Base-by-base conservation (phyloP, 768 basidiomycete genomes). In the Mycena albidolilacea region DNA sequence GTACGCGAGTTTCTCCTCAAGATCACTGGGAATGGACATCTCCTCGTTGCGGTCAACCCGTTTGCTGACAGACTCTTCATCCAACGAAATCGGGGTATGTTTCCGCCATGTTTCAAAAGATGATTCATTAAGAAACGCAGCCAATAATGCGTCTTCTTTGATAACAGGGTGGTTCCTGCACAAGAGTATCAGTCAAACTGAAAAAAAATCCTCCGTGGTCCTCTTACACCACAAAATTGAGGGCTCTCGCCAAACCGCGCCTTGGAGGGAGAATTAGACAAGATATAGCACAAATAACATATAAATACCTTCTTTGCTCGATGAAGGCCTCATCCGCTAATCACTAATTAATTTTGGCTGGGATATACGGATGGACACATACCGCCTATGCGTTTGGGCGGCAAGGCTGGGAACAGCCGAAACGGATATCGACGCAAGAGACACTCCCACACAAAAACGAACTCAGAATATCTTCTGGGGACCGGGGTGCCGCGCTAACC, bases 361-460 rank as follows among this genome's bases (percentile, higher is more conserved):
- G n/a, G 50, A 43, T 69, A 55, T 58, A 57, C 6, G 23, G 23
- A 43, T 58, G 17, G 30, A 41, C 30, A 86, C 95, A 85, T 77
- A 96, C 95, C 91, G 81, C 95, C 95, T 73, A 99, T 87, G 58
- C 96, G 90, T 82, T 99, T 99, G 0, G 98, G 98, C 17, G 98
- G 98, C 39, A 99, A 83, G 4, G 90, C 84, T 19, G 95, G 92
- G 75, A 98, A 88, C 35, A 99, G 84, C 59, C 98, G 91, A 89
- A 98, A 99, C 1, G 98, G 97, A 84, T 98, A 98, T 66, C 97
- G 90, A 75, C 92, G 90, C 64, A 90, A 81, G 55, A 99, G 86
- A 74, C 91, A 93, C 74, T 98, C 97, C 90, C 95, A 94, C 37
- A 99, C 85, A 81, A 93, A 97, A 11, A 88, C 89, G 80, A 99